phyloP scores from a whole-genome alignment of 2,329 filamentous ascomycete species.

The Paradendryphiella salina region DNA sequence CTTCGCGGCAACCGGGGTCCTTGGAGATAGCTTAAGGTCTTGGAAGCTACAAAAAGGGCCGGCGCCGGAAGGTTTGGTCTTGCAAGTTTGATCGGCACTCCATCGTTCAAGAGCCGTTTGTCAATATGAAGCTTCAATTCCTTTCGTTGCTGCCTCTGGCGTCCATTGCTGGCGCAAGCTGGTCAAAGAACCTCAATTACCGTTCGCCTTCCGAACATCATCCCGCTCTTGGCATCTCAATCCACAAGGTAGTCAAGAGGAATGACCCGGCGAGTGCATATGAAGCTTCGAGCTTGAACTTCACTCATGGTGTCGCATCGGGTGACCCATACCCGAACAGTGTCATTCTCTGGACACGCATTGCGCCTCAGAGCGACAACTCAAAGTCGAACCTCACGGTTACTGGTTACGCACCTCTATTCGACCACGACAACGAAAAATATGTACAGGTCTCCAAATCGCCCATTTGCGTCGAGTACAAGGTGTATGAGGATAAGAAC shows the following conservation, averaged over 20 bases:
- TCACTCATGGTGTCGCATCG: slow-evolving; percentile 53
- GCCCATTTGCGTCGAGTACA: slow-evolving; percentile 70
- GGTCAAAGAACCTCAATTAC: slow-evolving; percentile 65
- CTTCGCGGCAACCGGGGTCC: slow-evolving; percentile 5
- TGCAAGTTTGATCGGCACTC: slow-evolving; percentile 5
- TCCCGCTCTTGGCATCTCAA: slow-evolving; percentile 64
- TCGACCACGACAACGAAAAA: slow-evolving; percentile 58
- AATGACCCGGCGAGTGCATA: slow-evolving; percentile 38
- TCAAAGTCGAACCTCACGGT: slow-evolving; percentile 55
- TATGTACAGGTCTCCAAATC: slow-evolving; percentile 59
- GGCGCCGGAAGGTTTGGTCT: slow-evolving; percentile 5
- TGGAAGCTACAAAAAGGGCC: slow-evolving; percentile 28
- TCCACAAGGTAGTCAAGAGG: slow-evolving; percentile 63
- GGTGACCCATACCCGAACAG: slow-evolving; percentile 52
- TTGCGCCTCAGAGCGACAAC: slow-evolving; percentile 46
- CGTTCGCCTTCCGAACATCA: slow-evolving; percentile 68
- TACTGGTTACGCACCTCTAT: slow-evolving; percentile 59
- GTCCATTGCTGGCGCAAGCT: slow-evolving; percentile 29
- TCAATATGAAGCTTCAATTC: slow-evolving; percentile 35
- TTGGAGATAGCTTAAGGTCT: slow-evolving; percentile 3
- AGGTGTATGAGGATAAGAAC: slow-evolving; percentile 57
- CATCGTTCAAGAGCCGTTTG: slow-evolving; percentile 2
- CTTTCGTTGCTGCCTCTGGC: slow-evolving; percentile 26
- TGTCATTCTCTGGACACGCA: slow-evolving; percentile 43
- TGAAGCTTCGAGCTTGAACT: slow-evolving; percentile 31